These are phyloP conservation scores for Melampsora allii-populina DNA, from an alignment of 1,284 basidiomycete genomes.

Conservation along the genomic window DNA sequence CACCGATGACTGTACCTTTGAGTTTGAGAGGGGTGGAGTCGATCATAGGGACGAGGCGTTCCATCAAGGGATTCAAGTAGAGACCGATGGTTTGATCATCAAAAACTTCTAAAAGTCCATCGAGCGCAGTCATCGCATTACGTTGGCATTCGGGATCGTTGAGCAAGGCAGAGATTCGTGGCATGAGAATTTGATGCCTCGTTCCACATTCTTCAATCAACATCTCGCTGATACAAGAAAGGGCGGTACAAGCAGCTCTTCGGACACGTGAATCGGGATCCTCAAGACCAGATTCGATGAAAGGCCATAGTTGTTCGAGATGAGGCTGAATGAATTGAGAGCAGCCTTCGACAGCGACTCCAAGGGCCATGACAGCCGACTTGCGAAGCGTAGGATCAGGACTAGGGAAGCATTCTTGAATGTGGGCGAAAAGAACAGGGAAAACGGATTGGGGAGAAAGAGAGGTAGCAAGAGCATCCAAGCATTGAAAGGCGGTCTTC, in stretches of 20 bases:
- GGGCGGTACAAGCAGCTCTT: constrained; percentile 89
- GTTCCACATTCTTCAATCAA: constrained; percentile 87
- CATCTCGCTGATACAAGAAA: constrained; percentile 97
- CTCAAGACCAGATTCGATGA: constrained; percentile 82
- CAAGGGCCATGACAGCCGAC: constrained; percentile 92
- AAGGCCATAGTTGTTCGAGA: constrained; percentile 88
- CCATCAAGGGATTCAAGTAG: constrained; percentile 94
- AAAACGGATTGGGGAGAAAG: constrained; percentile 96
- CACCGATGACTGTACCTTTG: constrained; percentile 94
- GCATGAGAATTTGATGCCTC: constrained; percentile 79
- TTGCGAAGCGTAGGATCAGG: constrained; percentile 73
- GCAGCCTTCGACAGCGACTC: constrained; percentile 95
- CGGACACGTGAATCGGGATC: constrained; percentile 81
- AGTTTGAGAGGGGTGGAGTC: constrained; percentile 79
- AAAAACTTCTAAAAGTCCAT: constrained; percentile 92
- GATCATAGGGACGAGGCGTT: constrained; percentile 81
- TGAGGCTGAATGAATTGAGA: constrained; percentile 96
- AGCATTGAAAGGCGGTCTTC: constrained; percentile 85
- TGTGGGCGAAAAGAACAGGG: constrained; percentile 71
- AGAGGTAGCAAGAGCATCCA: constrained; percentile 88
- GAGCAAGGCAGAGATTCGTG: constrained; percentile 69
- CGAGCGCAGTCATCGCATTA: constrained; percentile 90
- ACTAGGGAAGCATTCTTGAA: constrained; percentile 68
- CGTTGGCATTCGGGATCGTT: constrained; percentile 83
- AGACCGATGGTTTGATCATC: constrained; percentile 80